These are phyloP conservation scores for Lodderomyces beijingensis DNA, from an alignment of 1,139 yeast genomes.

Conservation along the genomic window DNA sequence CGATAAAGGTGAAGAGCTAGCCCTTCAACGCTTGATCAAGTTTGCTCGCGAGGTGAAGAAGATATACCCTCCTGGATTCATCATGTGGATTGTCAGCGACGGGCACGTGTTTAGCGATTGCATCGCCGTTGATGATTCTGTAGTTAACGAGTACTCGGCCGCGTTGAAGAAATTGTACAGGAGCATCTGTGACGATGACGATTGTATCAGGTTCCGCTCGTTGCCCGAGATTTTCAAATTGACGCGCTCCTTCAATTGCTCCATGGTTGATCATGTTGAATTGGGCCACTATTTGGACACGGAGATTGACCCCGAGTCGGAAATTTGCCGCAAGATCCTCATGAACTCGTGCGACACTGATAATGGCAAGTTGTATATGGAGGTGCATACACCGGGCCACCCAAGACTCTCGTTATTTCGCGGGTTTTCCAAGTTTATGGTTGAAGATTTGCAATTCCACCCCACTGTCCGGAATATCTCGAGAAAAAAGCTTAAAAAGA, in stretches of 20 bases:
- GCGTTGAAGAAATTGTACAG: constrained; percentile 40
- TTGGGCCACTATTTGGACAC: constrained; percentile 35
- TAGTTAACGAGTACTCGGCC: constrained; percentile 45
- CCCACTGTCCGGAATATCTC: constrained; percentile 35
- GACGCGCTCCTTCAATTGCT: constrained; percentile 14
- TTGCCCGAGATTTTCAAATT: constrained; percentile 34
- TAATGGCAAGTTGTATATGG: constrained; percentile 29
- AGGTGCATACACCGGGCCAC: constrained; percentile 39
- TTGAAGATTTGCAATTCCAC: constrained; percentile 48
- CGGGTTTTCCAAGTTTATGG: constrained; percentile 59
- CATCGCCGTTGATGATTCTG: constrained; percentile 48
- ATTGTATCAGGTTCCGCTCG: constrained; percentile 27
- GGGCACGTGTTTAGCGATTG: constrained; percentile 67
- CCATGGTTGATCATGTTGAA: constrained; percentile 14
- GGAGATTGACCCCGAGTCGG: constrained; percentile 29
- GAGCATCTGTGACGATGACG: constrained; percentile 16
- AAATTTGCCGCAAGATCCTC: constrained; percentile 34
- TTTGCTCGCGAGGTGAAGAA: constrained; percentile 29
- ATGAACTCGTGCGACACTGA: constrained; percentile 40
- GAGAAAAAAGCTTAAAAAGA: constrained; percentile 46
- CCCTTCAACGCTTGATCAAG: constrained; percentile 27
- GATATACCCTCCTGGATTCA: constrained; percentile 53
- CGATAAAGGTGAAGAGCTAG: constrained; percentile 44
- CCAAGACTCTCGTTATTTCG: constrained; percentile 50
- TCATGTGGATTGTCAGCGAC: constrained; percentile 56